Evolutionary conservation across 257 asterid genomes (phyloP).

Genomic region (Scutellaria baicalensis): DNA sequence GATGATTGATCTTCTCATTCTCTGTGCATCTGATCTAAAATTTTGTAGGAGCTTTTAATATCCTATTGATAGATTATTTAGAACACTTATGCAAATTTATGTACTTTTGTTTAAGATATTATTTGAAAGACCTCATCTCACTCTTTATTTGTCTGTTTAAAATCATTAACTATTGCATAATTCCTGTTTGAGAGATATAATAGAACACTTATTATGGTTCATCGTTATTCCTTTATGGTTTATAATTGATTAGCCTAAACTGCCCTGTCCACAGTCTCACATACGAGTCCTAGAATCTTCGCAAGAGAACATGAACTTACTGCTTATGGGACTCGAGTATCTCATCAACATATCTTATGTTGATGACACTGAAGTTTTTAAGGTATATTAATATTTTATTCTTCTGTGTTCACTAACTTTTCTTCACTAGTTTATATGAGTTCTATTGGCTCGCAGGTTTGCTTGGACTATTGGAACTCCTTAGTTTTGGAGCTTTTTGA

Average conservation of each 20-base stretch:
- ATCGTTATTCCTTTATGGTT: background rate
- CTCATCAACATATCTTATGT: slow-evolving; percentile 86
- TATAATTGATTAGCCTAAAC: background rate
- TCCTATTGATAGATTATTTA: background rate
- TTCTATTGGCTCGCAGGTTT: slow-evolving; percentile 52
- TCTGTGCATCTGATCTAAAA: background rate
- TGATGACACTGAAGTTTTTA: slow-evolving; percentile 97
- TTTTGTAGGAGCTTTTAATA: background rate
- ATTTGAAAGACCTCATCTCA: background rate
- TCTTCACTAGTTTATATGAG: background rate
- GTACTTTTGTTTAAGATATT: background rate
- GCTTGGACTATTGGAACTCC: slow-evolving; percentile 97
- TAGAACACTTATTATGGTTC: background rate
- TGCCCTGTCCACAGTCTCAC: slow-evolving; percentile 54
- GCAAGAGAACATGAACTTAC: slow-evolving; percentile 63
- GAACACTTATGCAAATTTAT: background rate
- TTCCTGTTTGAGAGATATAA: background rate
- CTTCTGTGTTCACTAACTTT: background rate
- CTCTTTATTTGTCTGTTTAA: background rate
- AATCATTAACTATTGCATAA: background rate
- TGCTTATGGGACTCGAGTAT: slow-evolving; percentile 84
- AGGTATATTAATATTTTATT: slow-evolving; percentile 40
- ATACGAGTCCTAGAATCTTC: slow-evolving; percentile 75
- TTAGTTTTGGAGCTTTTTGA: slow-evolving; percentile 84
- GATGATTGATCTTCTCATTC: background rate